Conservation (phyloP, 2,329 filamentous ascomycete genomes). For the Aureobasidium musti region DNA sequence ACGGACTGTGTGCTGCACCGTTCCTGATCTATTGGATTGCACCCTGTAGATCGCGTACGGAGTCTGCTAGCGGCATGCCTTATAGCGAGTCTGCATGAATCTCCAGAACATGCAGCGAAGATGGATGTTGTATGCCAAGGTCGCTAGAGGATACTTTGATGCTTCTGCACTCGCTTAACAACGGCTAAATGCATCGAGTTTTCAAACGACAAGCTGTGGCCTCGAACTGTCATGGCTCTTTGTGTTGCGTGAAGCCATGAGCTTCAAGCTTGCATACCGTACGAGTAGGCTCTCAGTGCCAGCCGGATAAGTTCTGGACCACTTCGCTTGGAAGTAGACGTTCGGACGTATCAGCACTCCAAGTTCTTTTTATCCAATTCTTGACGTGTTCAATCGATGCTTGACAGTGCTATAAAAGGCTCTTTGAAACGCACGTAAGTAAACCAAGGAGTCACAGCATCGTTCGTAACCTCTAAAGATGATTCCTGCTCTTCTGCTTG, state of each 20-base stretch:
- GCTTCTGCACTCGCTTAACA: neutral
- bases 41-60: neutral
- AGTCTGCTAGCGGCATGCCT: neutral
- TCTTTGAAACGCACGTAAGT: neutral
- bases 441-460: neutral
- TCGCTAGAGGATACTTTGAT: neutral
- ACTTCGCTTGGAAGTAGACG: constrained; percentile 15
- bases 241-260: neutral
- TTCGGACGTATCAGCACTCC: neutral
- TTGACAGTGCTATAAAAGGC: neutral
- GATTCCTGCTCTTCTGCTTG: constrained; percentile 20
- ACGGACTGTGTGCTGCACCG: neutral
- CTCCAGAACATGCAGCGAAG: neutral
- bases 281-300: neutral
- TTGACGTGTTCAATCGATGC: neutral
- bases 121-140: neutral
- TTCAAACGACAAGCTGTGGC: neutral
- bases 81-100: neutral
- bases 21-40: neutral
- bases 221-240: neutral
- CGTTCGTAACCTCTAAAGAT: neutral
- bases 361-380: neutral
- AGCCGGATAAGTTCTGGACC: neutral
- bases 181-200: constrained; percentile 1
- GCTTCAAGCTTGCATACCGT: neutral